A percentile compares a stretch with the other conserved stretches of the same genome.
These are phyloP conservation scores for Shiraia bambusicola DNA, from an alignment of 2,329 filamentous ascomycete genomes.

Conservation along the genomic window DNA sequence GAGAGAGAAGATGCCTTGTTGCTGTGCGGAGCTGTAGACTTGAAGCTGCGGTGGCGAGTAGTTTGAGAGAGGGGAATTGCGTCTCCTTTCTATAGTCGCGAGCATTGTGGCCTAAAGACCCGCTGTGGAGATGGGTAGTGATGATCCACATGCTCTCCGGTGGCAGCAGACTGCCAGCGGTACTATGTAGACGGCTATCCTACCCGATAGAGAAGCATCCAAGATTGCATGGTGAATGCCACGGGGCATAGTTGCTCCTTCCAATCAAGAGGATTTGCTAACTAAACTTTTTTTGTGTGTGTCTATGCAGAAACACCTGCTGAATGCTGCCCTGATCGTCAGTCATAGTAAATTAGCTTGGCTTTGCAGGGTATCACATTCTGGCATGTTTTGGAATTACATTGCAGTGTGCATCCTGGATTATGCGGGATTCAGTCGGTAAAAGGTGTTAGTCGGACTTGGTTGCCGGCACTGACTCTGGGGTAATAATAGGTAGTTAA, in stretches of 20 bases:
- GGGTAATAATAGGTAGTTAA: too few species aligned
- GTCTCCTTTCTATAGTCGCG: too few species aligned
- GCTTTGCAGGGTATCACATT: neutral
- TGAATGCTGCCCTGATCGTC: neutral
- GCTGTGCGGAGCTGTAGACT: neutral
- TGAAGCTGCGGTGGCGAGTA: neutral
- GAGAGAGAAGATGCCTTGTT: neutral
- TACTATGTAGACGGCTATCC: too few species aligned
- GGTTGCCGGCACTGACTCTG: neutral
- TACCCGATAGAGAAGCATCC: too few species aligned
- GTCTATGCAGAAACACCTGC: neutral
- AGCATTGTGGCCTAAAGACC: too few species aligned
- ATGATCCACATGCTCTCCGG: too few species aligned
- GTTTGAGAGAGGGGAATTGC: neutral
- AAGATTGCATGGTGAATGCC: too few species aligned
- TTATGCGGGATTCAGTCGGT: neutral
- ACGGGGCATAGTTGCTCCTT: too few species aligned
- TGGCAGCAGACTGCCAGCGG: too few species aligned
- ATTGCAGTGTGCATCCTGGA: neutral
- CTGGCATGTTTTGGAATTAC: neutral
- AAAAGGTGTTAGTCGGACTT: too few species aligned
- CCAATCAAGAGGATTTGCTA: neutral
- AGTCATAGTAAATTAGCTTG: conserved; percentile 2
- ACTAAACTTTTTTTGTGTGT: neutral
- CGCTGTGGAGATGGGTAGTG: too few species aligned